Conservation (phyloP, 139 green algal genomes). For the Tetraselmis striata region DNA sequence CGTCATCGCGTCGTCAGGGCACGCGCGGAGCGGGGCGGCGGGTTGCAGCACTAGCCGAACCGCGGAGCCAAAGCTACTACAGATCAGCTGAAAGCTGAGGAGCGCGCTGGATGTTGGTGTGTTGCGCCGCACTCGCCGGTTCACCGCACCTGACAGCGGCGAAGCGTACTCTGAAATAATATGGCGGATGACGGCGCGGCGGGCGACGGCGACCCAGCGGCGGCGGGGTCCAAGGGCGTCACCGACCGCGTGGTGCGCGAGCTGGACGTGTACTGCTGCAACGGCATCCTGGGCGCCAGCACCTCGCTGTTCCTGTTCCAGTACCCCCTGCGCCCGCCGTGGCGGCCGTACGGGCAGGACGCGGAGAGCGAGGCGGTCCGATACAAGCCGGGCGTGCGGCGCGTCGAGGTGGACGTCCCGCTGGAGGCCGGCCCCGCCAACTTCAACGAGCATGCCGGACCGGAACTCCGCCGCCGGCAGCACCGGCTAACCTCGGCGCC, state of each 20-base stretch:
- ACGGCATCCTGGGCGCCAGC: slow-evolving; percentile 22
- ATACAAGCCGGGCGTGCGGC: slow-evolving; percentile 55
- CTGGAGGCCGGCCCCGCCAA: slow-evolving; percentile 51
- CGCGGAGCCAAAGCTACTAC: too few relatives aligned
- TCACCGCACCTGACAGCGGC: too few relatives aligned
- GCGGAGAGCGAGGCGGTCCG: slow-evolving; percentile 38
- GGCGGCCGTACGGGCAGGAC: slow-evolving; percentile 63
- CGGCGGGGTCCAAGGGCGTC: slow-evolving; percentile 29
- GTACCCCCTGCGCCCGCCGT: slow-evolving; percentile 66
- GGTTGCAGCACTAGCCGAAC: too few relatives aligned
- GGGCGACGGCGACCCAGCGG: too few relatives aligned
- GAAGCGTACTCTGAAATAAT: too few relatives aligned
- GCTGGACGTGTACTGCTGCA: slow-evolving; percentile 63
- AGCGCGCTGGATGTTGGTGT: too few relatives aligned
- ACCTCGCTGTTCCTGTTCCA: slow-evolving; percentile 65
- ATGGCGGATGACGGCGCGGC: background rate
- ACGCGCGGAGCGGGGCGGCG: too few relatives aligned
- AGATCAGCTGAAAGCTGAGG: too few relatives aligned
- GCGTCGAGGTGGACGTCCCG: slow-evolving; percentile 51
- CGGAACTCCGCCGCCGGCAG: slow-evolving; percentile 14
- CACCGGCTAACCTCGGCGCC: slow-evolving; percentile 38
- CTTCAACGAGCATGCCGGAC: slow-evolving; percentile 41
- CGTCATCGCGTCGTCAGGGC: too few relatives aligned
- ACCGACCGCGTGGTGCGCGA: slow-evolving; percentile 50
- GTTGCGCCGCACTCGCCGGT: too few relatives aligned